Percentiles rank a stretch among this genome's conserved stretches.
These are phyloP conservation scores for Pseudonectria foliicola DNA, from an alignment of 2,329 filamentous ascomycete species.

Conservation along the genomic window DNA sequence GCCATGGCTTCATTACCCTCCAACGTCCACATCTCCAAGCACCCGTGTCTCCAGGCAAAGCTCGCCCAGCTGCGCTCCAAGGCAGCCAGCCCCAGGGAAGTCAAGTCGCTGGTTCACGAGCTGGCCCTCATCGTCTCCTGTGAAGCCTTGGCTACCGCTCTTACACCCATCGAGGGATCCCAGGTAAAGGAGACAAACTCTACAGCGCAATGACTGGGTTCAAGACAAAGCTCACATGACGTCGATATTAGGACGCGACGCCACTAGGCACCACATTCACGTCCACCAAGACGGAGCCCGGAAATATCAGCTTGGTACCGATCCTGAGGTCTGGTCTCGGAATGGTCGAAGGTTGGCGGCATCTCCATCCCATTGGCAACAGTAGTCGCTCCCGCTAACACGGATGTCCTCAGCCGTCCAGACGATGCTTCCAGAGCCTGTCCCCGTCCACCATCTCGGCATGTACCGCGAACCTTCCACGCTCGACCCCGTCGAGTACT, in stretches of 20 bases:
- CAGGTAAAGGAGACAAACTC: constrained; percentile 48
- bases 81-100: constrained; percentile 63
- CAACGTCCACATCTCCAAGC: constrained; percentile 71
- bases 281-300: constrained; percentile 54
- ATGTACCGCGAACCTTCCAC: constrained; percentile 87
- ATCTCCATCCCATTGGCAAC: neutral
- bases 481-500: constrained; percentile 89
- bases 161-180: constrained; percentile 51
- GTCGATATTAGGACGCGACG: constrained; percentile 57
- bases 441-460: constrained; percentile 86
- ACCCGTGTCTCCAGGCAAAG: constrained; percentile 83
- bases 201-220: no score
- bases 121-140: constrained; percentile 76
- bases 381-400: no score
- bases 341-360: constrained; percentile 70
- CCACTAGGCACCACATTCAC: constrained; percentile 72
- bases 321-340: constrained; percentile 87
- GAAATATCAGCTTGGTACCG: constrained; percentile 72
- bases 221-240: constrained; percentile 1
- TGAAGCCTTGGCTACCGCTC: constrained; percentile 64
- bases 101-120: constrained; percentile 76
- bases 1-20: constrained; percentile 39
- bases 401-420: constrained; percentile 59
- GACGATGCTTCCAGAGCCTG: constrained; percentile 69
- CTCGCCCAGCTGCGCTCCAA: constrained; percentile 80